These are phyloP conservation scores for Coemansia umbellata DNA, from an alignment of 192 early-diverging fungal genomes.

Conservation along the genomic window DNA sequence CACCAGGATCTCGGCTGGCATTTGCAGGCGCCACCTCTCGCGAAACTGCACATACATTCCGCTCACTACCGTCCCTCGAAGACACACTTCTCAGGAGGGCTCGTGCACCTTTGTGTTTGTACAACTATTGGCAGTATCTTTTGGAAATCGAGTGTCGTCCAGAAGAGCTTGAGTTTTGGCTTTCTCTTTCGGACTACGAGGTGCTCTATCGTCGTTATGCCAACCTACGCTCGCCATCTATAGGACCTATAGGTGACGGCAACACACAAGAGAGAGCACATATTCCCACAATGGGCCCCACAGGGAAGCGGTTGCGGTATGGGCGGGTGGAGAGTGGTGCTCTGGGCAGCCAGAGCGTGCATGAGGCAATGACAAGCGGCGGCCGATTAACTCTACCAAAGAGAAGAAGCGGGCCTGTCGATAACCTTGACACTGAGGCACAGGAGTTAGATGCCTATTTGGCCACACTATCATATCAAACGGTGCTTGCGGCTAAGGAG, in stretches of 20 bases:
- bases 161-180: slow-evolving; percentile 73
- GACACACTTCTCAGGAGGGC: slow-evolving; percentile 66
- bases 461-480: slow-evolving; percentile 25
- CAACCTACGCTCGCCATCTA: not conserved
- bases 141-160: slow-evolving; percentile 60
- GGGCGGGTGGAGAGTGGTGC: slow-evolving; percentile 47
- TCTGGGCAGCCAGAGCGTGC: slow-evolving; percentile 8
- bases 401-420: slow-evolving; percentile 9
- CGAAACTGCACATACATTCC: slow-evolving; percentile 24
- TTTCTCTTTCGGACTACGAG: slow-evolving; percentile 71
- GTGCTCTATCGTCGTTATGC: slow-evolving; percentile 58
- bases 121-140: slow-evolving; percentile 72
- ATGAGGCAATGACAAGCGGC: not conserved
- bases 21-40: slow-evolving; percentile 39
- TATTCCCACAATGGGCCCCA: not conserved
- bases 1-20: slow-evolving; percentile 43
- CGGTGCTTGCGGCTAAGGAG: slow-evolving; percentile 16
- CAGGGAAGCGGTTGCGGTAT: slow-evolving; percentile 5
- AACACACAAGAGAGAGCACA: not conserved
- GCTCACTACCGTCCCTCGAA: slow-evolving; percentile 62
- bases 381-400: slow-evolving; percentile 1
- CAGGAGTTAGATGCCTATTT: slow-evolving; percentile 38
- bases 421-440: slow-evolving; percentile 32
- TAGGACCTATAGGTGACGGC: not conserved
- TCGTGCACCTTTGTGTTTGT: slow-evolving; percentile 68